Conservation (phyloP, 1,284 basidiomycete genomes). For the Boletus mariae region DNA sequence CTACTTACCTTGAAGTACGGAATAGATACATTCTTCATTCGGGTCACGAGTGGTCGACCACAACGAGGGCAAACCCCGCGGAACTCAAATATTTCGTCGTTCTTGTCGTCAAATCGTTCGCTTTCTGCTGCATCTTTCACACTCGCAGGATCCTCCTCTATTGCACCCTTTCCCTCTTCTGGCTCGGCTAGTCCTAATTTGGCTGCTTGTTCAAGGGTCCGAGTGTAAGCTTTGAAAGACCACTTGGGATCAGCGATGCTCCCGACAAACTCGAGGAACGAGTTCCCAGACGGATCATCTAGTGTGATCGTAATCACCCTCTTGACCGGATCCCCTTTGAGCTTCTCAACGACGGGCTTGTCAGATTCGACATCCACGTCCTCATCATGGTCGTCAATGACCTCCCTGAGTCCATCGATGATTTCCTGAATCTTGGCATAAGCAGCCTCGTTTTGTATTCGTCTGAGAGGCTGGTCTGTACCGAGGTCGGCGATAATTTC, state of each 20-base stretch:
- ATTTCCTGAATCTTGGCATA: slow-evolving; percentile 80
- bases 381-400: slow-evolving; percentile 55
- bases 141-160: slow-evolving; percentile 33
- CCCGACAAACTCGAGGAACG: slow-evolving; percentile 84
- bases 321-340: slow-evolving; percentile 47
- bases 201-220: slow-evolving; percentile 84
- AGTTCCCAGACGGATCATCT: slow-evolving; percentile 95
- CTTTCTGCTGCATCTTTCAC: slow-evolving; percentile 32
- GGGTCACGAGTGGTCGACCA: slow-evolving; percentile 77
- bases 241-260: slow-evolving; percentile 88
- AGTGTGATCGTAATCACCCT: slow-evolving; percentile 80
- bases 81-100: slow-evolving; percentile 91
- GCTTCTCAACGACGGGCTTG: slow-evolving; percentile 28
- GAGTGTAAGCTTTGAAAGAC: slow-evolving; percentile 84
- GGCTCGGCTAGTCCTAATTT: slow-evolving; percentile 66
- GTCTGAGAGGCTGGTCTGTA: slow-evolving; percentile 83
- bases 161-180: slow-evolving; percentile 34
- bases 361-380: slow-evolving; percentile 39
- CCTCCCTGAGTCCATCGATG: slow-evolving; percentile 62
- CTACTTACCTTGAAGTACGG: slow-evolving; percentile 89
- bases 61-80: slow-evolving; percentile 89
- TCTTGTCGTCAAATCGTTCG: slow-evolving; percentile 30
- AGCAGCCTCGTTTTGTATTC: slow-evolving; percentile 75
- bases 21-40: slow-evolving; percentile 96
- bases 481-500: slow-evolving; percentile 84